Base-by-base conservation (phyloP, 257 asterid genomes). In the Salvia splendens region DNA sequence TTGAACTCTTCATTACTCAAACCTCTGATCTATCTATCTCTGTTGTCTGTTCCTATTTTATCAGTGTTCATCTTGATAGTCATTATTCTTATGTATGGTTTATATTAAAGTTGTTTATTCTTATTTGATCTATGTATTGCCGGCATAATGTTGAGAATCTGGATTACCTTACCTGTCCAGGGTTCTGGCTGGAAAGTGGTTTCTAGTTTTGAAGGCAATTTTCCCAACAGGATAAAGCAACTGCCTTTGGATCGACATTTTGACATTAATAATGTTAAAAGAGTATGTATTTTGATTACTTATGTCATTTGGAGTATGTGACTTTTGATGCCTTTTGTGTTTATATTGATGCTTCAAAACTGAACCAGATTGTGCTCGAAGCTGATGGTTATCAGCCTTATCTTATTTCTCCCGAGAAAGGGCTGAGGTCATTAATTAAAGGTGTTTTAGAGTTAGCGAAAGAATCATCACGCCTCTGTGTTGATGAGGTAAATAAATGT, bases 311-410 rank as follows among this genome's bases (percentile, higher is more conserved):
- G 53, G 47, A 62, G 8, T 62, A 35, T 35, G 54, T 7, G 28
- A 40, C 41, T 55, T 30, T 62, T 68, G 33, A 51, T 49, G 20
- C 45, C 35, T 59, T 48, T 48, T 64, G 43, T 20, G 40, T 69
- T 24, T 68, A 68, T 65, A 30, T 32, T 85, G 68, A 78, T 69
- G 63, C 61, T 45, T 76, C 48, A 8, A 58, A 30, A 61, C 59
- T 61, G 54, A 40, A 10, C 60, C 91, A 94, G 99, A 91, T 94
- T 73, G 99, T 94, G 65, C 86, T 94, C 24, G 99, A 94, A 83
- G 99, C 99, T 3, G 97, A 94, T 73, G 99, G 99, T 70, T 94
- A 94, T 81, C 99, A 94, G 67, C 99, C 99, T 16, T 94, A 94
- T 78, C 97, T 91, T 65, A 91, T 94, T 77, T 94, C 99, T 73